These are phyloP conservation scores for Phytophthora multivora DNA, from an alignment of 352 stramenopile genomes.

Conservation along the genomic window DNA sequence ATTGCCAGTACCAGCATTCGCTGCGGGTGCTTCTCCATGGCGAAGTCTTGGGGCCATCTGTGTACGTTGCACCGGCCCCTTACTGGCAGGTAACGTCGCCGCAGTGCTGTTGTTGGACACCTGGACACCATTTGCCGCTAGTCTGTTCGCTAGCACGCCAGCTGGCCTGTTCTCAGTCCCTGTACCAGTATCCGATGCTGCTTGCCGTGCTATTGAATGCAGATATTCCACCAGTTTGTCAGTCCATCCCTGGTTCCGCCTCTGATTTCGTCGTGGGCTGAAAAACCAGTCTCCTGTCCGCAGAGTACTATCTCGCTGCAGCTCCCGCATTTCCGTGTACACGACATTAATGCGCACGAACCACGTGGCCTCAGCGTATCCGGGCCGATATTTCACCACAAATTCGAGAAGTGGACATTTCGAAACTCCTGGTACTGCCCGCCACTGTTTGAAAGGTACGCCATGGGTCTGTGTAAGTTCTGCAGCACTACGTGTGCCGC, in stretches of 20 bases:
- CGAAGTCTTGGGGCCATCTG: conserved; percentile 25
- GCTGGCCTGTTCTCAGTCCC: conserved; percentile 20
- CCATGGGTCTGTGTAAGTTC: conserved; percentile 80
- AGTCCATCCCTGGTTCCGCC: conserved; percentile 78
- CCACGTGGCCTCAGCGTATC: conserved; percentile 79
- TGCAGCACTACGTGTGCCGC: conserved; percentile 58
- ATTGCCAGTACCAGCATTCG: conserved; percentile 2
- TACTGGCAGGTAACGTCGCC: conserved; percentile 2
- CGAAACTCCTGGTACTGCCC: conserved; percentile 67
- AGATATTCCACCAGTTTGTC: conserved; percentile 81
- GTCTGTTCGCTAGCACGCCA: conserved; percentile 15
- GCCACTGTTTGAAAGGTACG: conserved; percentile 87
- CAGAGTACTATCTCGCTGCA: conserved; percentile 67
- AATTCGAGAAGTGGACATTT: conserved; percentile 84
- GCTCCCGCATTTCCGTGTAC: conserved; percentile 87
- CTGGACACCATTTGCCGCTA: conserved; percentile 22
- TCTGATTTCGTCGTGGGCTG: conserved; percentile 71
- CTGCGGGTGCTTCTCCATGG: conserved; percentile 24
- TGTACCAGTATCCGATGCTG: conserved; percentile 27
- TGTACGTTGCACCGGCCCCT: conserved; percentile 2
- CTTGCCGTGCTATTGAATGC: conserved; percentile 65
- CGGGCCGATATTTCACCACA: conserved; percentile 74
- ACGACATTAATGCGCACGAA: conserved; percentile 87
- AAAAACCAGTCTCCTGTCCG: conserved; percentile 83
- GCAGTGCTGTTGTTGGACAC: conserved; percentile 8